A percentile compares a stretch with the other conserved stretches of the same genome.
phyloP scores from a whole-genome alignment of 1,284 basidiomycete genomes.

The Austropuccinia psidii region DNA sequence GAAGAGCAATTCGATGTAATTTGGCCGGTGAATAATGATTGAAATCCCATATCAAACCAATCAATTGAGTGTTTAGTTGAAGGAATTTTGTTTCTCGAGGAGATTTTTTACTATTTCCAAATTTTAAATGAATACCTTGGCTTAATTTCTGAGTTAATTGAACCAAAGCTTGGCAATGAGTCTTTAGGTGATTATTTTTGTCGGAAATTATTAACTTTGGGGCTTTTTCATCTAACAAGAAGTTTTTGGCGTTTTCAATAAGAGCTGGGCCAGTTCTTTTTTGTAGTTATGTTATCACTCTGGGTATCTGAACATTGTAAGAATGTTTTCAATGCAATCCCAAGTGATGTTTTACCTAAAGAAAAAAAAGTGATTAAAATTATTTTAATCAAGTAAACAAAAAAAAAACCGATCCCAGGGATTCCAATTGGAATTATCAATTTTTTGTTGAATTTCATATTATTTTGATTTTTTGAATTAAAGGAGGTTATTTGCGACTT shows the following conservation, averaged over 20 bases:
- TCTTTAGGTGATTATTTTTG: conserved; percentile 29
- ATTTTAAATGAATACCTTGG: conserved; percentile 3
- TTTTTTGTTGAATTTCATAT: conserved; percentile 60
- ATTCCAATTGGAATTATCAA: conserved; percentile 81
- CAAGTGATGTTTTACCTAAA: conserved; percentile 66
- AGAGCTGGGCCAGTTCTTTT: conserved; percentile 71
- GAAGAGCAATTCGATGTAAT: conserved; percentile 65
- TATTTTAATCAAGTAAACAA: too few relatives aligned
- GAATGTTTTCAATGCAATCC: conserved; percentile 67
- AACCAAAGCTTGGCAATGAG: conserved; percentile 9
- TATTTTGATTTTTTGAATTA: neutral
- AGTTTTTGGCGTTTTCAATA: conserved; percentile 62
- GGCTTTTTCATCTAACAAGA: conserved; percentile 50
- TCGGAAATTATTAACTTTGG: conserved; percentile 6
- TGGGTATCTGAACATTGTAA: conserved; percentile 83
- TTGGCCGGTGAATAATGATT: conserved; percentile 52
- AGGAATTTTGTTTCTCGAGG: neutral
- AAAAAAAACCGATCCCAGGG: conserved; percentile 59
- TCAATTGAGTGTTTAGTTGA: conserved; percentile 53
- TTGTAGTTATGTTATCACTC: conserved; percentile 76
- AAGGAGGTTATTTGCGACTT: neutral
- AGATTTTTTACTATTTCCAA: neutral
- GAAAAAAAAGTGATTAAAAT: too few relatives aligned
- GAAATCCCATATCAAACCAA: conserved; percentile 71
- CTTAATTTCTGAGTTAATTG: conserved; percentile 1